Evolutionary conservation across 176 grass and related monocot species (phyloP).

Genomic region (Olyra latifolia): DNA sequence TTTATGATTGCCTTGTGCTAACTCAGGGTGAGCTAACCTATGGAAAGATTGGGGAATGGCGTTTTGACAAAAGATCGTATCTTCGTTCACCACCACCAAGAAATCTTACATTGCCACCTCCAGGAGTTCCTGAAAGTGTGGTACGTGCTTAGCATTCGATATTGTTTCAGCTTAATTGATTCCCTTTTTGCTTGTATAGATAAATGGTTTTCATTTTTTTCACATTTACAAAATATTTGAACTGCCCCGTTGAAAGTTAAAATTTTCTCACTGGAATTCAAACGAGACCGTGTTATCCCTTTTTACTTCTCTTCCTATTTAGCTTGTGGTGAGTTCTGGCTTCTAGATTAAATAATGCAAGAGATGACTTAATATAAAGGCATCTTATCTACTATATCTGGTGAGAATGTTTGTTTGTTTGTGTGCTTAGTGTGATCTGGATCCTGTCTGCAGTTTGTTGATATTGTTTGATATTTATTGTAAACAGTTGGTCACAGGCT

Average conservation of each 20-base stretch:
- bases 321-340: not conserved
- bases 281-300: not conserved
- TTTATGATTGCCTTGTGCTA: slow-evolving; percentile 30
- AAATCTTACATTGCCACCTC: slow-evolving; percentile 88
- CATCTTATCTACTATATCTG: not conserved
- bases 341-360: not conserved
- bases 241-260: slow-evolving; percentile 10
- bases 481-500: not conserved
- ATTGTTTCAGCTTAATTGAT: not conserved
- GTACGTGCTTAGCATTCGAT: slow-evolving; percentile 46
- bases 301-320: not conserved
- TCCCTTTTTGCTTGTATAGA: slow-evolving; percentile 9
- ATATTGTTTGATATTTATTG: not conserved
- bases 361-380: not conserved
- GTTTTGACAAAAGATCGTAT: slow-evolving; percentile 95
- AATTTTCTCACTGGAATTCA: not conserved
- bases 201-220: not conserved
- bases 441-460: not conserved
- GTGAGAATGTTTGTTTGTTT: slow-evolving; percentile 4
- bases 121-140: slow-evolving; percentile 99
- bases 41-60: slow-evolving; percentile 90
- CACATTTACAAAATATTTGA: slow-evolving; percentile 15
- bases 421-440: not conserved
- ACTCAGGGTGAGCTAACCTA: slow-evolving; percentile 83
- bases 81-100: slow-evolving; percentile 78